phyloP scores from a whole-genome alignment of 805 yeast species.

The Candida sphagnicola region DNA sequence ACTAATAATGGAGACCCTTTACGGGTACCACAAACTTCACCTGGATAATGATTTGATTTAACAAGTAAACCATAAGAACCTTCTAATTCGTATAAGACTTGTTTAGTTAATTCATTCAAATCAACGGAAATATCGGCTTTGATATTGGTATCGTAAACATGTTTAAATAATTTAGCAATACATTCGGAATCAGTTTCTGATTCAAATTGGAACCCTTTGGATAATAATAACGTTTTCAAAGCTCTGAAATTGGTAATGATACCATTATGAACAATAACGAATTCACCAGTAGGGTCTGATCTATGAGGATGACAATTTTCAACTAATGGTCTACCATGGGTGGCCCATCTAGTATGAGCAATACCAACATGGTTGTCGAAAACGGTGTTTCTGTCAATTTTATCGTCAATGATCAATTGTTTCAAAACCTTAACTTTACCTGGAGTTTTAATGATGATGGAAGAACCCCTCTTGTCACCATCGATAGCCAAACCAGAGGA shows the following conservation, averaged over 20 bases:
- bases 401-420: slow-evolving; percentile 49
- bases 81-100: slow-evolving; percentile 87
- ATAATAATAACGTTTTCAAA: slow-evolving; percentile 71
- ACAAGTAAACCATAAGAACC: slow-evolving; percentile 97
- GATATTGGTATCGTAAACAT: slow-evolving; percentile 73
- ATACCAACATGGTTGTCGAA: slow-evolving; percentile 90
- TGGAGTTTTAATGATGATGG: slow-evolving; percentile 72
- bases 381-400: slow-evolving; percentile 56
- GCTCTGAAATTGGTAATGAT: slow-evolving; percentile 95
- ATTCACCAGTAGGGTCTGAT: slow-evolving; percentile 79
- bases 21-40: slow-evolving; percentile 94
- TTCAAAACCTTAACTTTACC: slow-evolving; percentile 88
- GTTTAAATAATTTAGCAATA: slow-evolving; percentile 92
- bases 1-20: slow-evolving; percentile 96
- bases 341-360: slow-evolving; percentile 99
- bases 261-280: slow-evolving; percentile 95
- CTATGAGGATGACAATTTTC: slow-evolving; percentile 94
- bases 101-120: slow-evolving; percentile 88
- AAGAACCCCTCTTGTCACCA: slow-evolving; percentile 71
- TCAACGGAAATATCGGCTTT: slow-evolving; percentile 77
- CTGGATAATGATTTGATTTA: slow-evolving; percentile 88
- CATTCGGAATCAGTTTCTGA: slow-evolving; percentile 97
- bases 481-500: slow-evolving; percentile 96
- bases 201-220: slow-evolving; percentile 80
- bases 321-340: slow-evolving; percentile 91